A percentile compares a stretch with the other conserved stretches of the same genome.
Conservation (phyloP, 1,284 basidiomycete genomes). For the Golubevia sp. region DNA sequence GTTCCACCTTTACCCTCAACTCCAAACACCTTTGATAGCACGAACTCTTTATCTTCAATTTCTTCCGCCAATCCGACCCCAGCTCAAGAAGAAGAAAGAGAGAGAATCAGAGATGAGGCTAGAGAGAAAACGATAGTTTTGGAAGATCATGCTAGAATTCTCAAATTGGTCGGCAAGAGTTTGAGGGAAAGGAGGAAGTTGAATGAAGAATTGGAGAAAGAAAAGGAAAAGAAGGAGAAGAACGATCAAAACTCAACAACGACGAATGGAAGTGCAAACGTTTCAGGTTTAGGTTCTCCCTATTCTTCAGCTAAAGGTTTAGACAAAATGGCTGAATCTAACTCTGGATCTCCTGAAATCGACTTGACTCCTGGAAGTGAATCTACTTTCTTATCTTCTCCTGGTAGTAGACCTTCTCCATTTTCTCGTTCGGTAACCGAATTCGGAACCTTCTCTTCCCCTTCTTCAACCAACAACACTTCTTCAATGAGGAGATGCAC, state of each 20-base stretch:
- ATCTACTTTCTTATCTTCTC: too few relatives aligned
- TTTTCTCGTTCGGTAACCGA: background rate
- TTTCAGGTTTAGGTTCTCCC: background rate
- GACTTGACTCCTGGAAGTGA: too few relatives aligned
- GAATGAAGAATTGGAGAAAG: background rate
- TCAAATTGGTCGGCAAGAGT: constrained; percentile 18
- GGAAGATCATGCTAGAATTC: constrained; percentile 35
- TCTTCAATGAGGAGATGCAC: background rate
- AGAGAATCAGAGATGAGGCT: background rate
- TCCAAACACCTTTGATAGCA: too few relatives aligned
- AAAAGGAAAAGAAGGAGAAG: background rate
- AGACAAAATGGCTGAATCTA: too few relatives aligned
- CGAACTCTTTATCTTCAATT: too few relatives aligned
- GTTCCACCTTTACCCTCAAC: background rate
- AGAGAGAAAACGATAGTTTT: constrained; percentile 19
- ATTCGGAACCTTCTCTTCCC: background rate
- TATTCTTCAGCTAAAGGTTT: too few relatives aligned
- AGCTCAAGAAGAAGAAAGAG: constrained; percentile 3
- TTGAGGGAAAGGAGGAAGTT: constrained; percentile 1
- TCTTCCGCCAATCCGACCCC: background rate
- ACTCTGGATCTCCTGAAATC: too few relatives aligned
- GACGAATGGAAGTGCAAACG: background rate
- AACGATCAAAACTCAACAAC: too few relatives aligned
- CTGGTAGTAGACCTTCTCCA: too few relatives aligned
- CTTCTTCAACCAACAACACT: background rate